Evolutionary conservation across 2,329 filamentous ascomycete species (phyloP), one percentile per base, ranked within the genome.

Genomic region (Sordariomycetes sp.): DNA sequence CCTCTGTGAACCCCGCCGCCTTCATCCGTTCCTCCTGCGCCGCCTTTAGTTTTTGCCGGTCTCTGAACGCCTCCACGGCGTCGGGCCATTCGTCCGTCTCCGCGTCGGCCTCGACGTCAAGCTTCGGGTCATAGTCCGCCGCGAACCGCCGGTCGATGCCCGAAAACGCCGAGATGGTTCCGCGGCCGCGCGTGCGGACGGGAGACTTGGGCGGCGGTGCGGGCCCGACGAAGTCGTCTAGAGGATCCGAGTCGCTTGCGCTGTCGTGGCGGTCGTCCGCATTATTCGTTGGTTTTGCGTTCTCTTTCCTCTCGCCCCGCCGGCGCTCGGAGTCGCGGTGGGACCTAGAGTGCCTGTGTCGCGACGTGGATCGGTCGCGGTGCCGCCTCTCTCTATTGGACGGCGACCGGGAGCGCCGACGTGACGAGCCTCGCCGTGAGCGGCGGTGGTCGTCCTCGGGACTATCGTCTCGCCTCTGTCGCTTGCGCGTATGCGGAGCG

Each of bases 111-210:
- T 77, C 72, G 3, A 87, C 70, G 64, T 89, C 82, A n/a, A 74
- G 68, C 7, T 71, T 77, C 0, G 80, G 79, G 60, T 83, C 77
- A 64, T 87, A 87, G 55, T 76, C 79, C 1, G 83, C 75, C 1
- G 87, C 85, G 69, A 97, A 97, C 57, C 89, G 89, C 25, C 80
- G 77, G 66, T 97, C 91, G 63, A 97, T 95, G 11, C 81, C 84
- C 28, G 85, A 85, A 5, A 74, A 71, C 1, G 79, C 79, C 4
- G 79, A 74, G 46, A 82, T 76, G 16, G 82, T 82, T 43, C 90
- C 90, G 46, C 90, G 83, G 11, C 90, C 90, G 32, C 89, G 85
- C n/a, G 77, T 73, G 58, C 73, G 79, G 35, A 83, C 67, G 34
- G 68, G 70, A 54, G 66, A 66, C 52, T 62, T 70, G 3, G 74